phyloP scores from a whole-genome alignment of 1,139 yeast species.

The Geotrichum carabidarum region DNA sequence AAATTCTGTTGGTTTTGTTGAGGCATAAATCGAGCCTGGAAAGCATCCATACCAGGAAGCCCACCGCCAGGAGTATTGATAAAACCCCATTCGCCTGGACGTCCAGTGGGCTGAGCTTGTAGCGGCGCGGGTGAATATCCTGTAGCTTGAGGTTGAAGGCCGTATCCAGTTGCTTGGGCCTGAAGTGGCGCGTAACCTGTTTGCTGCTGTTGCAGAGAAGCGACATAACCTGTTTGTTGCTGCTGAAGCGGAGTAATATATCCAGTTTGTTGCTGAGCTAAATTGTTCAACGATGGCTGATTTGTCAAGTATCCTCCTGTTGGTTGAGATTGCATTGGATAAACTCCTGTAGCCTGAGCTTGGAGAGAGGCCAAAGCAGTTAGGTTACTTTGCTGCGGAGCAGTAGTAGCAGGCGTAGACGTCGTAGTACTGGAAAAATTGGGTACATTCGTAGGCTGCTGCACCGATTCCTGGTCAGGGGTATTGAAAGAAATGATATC shows the following conservation, averaged over 20 bases:
- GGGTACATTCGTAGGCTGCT: constrained; percentile 33
- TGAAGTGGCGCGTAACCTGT: constrained; percentile 36
- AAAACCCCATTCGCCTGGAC: constrained; percentile 81
- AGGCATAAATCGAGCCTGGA: constrained; percentile 76
- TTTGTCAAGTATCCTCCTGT: constrained; percentile 35
- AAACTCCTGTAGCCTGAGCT: constrained; percentile 41
- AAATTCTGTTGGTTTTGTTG: constrained; percentile 43
- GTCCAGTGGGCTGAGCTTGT: constrained; percentile 52
- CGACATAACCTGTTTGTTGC: constrained; percentile 40
- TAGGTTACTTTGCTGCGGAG: constrained; percentile 31
- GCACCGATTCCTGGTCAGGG: constrained; percentile 47
- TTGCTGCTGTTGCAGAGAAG: constrained; percentile 39
- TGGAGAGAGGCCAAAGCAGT: constrained; percentile 40
- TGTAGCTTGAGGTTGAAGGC: constrained; percentile 39
- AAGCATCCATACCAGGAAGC: constrained; percentile 68
- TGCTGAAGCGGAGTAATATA: constrained; percentile 35
- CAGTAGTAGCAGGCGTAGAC: constrained; percentile 20
- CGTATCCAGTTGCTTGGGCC: constrained; percentile 40
- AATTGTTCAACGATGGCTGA: constrained; percentile 36
- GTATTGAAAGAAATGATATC: constrained; percentile 80
- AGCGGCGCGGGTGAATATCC: constrained; percentile 32
- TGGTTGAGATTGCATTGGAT: constrained; percentile 27
- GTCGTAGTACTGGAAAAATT: constrained; percentile 26
- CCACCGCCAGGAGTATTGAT: constrained; percentile 69
- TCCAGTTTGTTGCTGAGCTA: constrained; percentile 38